Percentiles rank a stretch among this genome's conserved stretches.
These are phyloP conservation scores for Trichoderma koningiopsis DNA, from an alignment of 2,329 filamentous ascomycete genomes.

Conservation along the genomic window DNA sequence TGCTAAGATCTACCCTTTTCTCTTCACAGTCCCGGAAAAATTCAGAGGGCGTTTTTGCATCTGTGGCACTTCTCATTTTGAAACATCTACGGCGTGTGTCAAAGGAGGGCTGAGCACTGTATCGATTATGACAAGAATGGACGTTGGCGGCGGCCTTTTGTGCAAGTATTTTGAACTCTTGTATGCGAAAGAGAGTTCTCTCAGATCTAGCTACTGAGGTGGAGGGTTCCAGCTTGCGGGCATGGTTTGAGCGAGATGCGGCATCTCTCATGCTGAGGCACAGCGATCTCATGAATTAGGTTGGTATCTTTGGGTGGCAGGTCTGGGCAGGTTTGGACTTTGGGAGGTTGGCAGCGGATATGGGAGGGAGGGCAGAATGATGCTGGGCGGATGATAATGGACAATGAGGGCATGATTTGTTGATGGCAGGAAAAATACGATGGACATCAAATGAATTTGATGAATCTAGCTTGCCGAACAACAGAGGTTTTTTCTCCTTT, in stretches of 20 bases:
- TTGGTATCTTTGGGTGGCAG: conserved; percentile 18
- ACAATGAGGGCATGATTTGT: conserved; percentile 29
- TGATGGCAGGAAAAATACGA: conserved; percentile 20
- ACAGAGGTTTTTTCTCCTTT: conserved; percentile 25
- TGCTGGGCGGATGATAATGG: conserved; percentile 28
- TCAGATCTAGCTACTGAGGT: conserved; percentile 9
- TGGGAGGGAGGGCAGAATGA: background rate
- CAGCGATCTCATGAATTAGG: conserved; percentile 18
- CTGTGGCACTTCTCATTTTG: conserved; percentile 1
- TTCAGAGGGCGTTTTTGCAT: background rate
- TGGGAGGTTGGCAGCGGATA: conserved; percentile 7
- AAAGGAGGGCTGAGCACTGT: conserved; percentile 17
- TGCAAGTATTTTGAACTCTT: conserved; percentile 24
- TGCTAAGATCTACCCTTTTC: background rate
- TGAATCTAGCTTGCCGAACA: conserved; percentile 27
- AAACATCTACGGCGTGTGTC: conserved; percentile 13
- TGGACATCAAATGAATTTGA: conserved; percentile 26
- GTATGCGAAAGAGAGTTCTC: conserved; percentile 14
- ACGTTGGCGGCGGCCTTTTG: conserved; percentile 24
- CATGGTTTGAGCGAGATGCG: conserved; percentile 4
- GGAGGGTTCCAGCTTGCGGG: conserved; percentile 5
- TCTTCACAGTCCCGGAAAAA: background rate
- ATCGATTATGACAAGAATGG: conserved; percentile 23
- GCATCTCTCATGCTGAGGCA: conserved; percentile 20
- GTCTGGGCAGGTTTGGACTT: conserved; percentile 21